Evolutionary conservation across 768 basidiomycete species (phyloP).

Genomic region (Neoboletus magnificus): DNA sequence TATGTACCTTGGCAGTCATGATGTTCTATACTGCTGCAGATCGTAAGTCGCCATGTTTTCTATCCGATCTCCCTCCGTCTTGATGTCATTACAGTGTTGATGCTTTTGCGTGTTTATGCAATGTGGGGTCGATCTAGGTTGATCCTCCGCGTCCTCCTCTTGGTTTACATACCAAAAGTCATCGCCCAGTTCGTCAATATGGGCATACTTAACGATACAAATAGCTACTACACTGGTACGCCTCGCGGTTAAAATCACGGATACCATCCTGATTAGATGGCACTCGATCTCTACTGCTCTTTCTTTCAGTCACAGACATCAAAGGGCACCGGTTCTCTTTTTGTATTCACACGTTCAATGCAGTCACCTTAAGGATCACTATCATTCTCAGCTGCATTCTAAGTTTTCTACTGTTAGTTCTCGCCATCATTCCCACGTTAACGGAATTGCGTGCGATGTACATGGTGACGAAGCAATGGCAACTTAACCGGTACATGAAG

Average conservation of each 20-base stretch:
- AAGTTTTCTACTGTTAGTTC: not conserved
- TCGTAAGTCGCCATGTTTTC: not conserved
- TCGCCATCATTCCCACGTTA: not conserved
- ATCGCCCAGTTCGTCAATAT: not conserved
- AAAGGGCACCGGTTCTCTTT: not conserved
- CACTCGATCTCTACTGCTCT: no score
- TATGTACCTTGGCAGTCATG: not conserved
- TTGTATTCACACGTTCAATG: not conserved
- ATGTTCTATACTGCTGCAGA: conserved; percentile 5
- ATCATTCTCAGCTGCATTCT: not conserved
- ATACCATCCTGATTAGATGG: not conserved
- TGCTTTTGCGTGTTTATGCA: conserved; percentile 8
- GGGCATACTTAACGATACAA: not conserved
- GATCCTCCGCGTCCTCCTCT: not conserved
- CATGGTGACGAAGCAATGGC: not conserved
- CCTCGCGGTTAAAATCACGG: not conserved
- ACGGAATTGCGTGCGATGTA: not conserved
- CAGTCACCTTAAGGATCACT: not conserved
- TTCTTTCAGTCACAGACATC: not conserved
- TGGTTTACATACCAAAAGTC: not conserved
- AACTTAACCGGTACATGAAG: not conserved
- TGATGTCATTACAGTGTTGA: not conserved
- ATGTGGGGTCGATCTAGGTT: not conserved
- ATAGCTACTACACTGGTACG: not conserved
- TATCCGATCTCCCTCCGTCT: not conserved